Evolutionary conservation across 306 rosid species (phyloP), one percentile per base, ranked within the genome.

Genomic region (Prunus armeniaca): DNA sequence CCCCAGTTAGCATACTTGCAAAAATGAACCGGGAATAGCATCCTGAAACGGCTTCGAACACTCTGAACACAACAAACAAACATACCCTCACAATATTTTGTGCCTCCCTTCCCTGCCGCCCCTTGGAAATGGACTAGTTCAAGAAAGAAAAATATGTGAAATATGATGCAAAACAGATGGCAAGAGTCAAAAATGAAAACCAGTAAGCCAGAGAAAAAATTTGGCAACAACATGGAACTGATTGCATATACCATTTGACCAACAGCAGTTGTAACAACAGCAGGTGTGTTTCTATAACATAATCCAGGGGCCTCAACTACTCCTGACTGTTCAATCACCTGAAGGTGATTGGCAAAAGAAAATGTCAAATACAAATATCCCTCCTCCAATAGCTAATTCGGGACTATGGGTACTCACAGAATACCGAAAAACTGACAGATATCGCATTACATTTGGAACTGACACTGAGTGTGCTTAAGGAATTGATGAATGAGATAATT

Each of bases 31-130:
- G 4, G 13, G 71, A 17, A 69, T 54, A 43, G 77, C 77, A 72
- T 63, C 13, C 45, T 80, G 72, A 65, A 63, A 79, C 14, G 80
- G 45, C 17, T 54, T 63, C 75, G 30, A 11, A 65, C 38, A 51
- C 9, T 45, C 11, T 28, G 27, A 65, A 62, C 27, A 60, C 62
- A 61, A 18, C 30, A 65, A 41, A 28, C 34, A 28, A 75, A 81
- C 89, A 69, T 90, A 89, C 98, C 86, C 83, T 85, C 78, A 95
- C 93, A 65, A 88, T 78, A 79, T 92, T 95, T 89, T 95, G 98
- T 27, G 97, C 98, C 83, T 95, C 96, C 88, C 96, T 86, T 88
- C 98, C 98, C 84, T 92, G 96, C 69, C 96, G 75, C 34, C 96
- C 97, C 80, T 92, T 95, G 62, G 98, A 92, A 76, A 92, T 89